Conservation (phyloP, 2,329 filamentous ascomycete species). For the Fusarium armeniacum region DNA sequence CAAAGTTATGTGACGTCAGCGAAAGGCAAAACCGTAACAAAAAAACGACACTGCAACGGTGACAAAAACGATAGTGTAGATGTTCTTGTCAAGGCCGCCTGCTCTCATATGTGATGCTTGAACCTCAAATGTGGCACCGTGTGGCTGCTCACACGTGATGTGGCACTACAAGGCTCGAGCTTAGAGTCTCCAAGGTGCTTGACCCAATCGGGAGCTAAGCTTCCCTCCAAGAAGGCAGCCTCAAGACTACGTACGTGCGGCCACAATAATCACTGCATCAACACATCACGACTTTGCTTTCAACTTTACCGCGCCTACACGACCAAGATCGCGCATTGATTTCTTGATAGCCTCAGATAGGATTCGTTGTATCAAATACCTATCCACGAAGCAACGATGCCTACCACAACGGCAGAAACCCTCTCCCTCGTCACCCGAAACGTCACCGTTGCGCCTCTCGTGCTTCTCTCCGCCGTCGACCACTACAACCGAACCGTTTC, state of each 20-base stretch:
- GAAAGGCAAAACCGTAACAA: neutral
- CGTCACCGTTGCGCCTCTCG: conserved; percentile 96
- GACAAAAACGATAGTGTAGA: neutral
- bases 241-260: conserved; percentile 53
- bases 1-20: conserved; percentile 32
- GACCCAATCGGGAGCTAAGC: conserved; percentile 52
- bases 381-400: conserved; percentile 73
- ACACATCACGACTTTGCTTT: conserved; percentile 39
- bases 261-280: conserved; percentile 44
- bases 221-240: conserved; percentile 51
- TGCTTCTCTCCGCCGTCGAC: conserved; percentile 97
- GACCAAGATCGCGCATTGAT: conserved; percentile 38
- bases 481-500: conserved; percentile 94
- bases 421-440: conserved; percentile 93
- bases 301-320: conserved; percentile 38
- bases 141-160: conserved; percentile 41
- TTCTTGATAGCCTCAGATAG: conserved; percentile 6
- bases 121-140: conserved; percentile 30
- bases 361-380: conserved; percentile 32
- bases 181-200: conserved; percentile 31
- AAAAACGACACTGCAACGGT: conserved; percentile 8
- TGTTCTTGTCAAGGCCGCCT: conserved; percentile 9
- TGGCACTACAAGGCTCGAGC: conserved; percentile 38
- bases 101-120: neutral
- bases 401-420: conserved; percentile 95